phyloP scores from a whole-genome alignment of 202 grass and related monocot genomes.

The Eragrostis tef region DNA sequence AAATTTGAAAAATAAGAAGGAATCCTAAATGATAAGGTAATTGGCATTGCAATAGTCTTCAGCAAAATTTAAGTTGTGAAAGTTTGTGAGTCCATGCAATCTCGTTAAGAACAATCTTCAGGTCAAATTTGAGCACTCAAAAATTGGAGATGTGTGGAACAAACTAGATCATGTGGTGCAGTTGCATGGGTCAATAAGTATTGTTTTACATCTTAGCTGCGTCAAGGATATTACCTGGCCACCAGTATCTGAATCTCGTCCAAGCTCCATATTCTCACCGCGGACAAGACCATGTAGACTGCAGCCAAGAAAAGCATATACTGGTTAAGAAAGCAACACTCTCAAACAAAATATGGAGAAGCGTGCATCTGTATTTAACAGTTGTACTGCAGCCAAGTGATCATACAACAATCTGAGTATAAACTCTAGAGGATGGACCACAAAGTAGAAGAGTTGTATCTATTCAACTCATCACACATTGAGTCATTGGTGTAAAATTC shows the following conservation, averaged over 20 bases:
- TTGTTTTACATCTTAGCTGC: slow-evolving; percentile 27
- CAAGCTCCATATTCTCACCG: slow-evolving; percentile 98
- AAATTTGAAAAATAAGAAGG: slow-evolving; percentile 14
- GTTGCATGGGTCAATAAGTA: background rate
- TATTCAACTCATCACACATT: too few species aligned
- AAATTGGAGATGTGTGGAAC: background rate
- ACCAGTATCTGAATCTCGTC: slow-evolving; percentile 96
- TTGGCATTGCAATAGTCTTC: background rate
- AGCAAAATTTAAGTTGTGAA: slow-evolving; percentile 30
- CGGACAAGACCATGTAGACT: slow-evolving; percentile 95
- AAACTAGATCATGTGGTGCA: slow-evolving; percentile 8
- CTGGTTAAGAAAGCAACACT: slow-evolving; percentile 10
- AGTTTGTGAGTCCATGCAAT: background rate
- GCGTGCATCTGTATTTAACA: too few species aligned
- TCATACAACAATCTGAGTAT: too few species aligned
- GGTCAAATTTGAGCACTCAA: slow-evolving; percentile 19
- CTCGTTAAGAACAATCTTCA: slow-evolving; percentile 6
- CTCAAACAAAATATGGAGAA: too few species aligned
- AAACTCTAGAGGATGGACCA: too few species aligned
- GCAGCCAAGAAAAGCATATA: slow-evolving; percentile 19
- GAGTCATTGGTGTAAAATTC: too few species aligned
- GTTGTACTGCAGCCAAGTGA: background rate
- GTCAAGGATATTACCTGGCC: slow-evolving; percentile 72
- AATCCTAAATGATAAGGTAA: background rate
- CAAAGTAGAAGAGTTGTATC: too few species aligned